Base-by-base conservation (phyloP, 2,329 filamentous ascomycete genomes). In the Cytospora schulzeri region DNA sequence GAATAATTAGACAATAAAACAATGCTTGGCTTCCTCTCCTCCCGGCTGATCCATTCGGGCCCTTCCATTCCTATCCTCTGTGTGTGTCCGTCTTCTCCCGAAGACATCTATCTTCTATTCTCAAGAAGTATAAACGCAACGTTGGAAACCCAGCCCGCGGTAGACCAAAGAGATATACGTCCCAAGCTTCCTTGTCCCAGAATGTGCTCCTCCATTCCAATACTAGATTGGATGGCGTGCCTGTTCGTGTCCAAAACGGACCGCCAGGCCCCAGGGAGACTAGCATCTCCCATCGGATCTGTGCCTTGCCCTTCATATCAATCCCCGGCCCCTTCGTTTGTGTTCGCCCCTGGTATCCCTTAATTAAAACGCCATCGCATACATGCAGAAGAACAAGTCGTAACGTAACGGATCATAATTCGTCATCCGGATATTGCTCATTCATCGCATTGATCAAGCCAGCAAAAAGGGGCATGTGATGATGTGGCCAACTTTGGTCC, bases 321-420 rank as follows among this genome's bases (percentile, higher is more conserved):
- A 3, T 14, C 45, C 45, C 45, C 22, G n/a, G n/a, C 24, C 45
- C 28, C 59, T 35, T 28, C n/a, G 52, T 17, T 50, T 50, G 52
- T n/a, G 26, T 56, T 31, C 48, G 26, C 17, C 52, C 52, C 17
- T 52, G 52, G 41, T 50, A 56, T 56, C 38, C 59, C 26, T 56
- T 53, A n/a, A 55, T 35, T 62, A 56, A 61, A 48, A 62, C 59
- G 55, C 55, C 60, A 41, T 63, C 64, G 63, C 60, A 58, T 60
- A 48, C 63, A 67, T 67, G 66, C 66, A 67, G 60, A 66, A 59
- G 35, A 58, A 59, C 57, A 62, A 65, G 54, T 53, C 51, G 52
- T 48, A 38, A 56, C 66, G 64, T 67, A 66, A 64, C 60, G n/a
- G 60, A 64, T 67, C 66, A 56, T 67, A 51, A 67, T 45, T 63